Evolutionary conservation across 176 grass and related monocot species (phyloP).

Genomic region (Rhynchospora tenuis): DNA sequence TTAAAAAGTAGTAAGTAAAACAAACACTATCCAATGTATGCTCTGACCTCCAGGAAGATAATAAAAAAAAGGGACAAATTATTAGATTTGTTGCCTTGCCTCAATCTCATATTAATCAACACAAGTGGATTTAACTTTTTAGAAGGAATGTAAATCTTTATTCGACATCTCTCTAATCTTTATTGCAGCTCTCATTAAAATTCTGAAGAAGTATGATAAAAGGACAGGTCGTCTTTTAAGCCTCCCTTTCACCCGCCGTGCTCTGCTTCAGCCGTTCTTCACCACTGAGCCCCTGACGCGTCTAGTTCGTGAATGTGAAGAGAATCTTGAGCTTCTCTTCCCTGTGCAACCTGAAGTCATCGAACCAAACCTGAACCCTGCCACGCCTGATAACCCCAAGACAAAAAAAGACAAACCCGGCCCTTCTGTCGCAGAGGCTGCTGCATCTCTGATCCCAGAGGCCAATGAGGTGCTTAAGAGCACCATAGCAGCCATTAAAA

Average conservation of each 20-base stretch:
- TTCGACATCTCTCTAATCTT: background rate
- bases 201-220: constrained; percentile 97
- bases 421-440: background rate
- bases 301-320: constrained; percentile 86
- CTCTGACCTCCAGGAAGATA: background rate
- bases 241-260: constrained; percentile 87
- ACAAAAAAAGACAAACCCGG: constrained; percentile 22
- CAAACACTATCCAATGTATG: background rate
- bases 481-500: constrained; percentile 79
- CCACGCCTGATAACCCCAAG: constrained; percentile 19
- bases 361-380: constrained; percentile 45
- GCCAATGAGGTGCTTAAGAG: constrained; percentile 61
- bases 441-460: constrained; percentile 28
- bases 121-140: background rate
- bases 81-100: background rate
- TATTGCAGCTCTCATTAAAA: constrained; percentile 77
- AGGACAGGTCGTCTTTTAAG: constrained; percentile 75
- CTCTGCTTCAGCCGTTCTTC: constrained; percentile 87
- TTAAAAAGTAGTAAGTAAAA: background rate
- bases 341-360: constrained; percentile 82
- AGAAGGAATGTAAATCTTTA: background rate
- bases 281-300: constrained; percentile 77
- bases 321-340: constrained; percentile 82
- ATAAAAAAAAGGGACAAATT: background rate
- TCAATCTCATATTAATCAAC: background rate